Conservation (phyloP, 148 eudicot genomes). For the Vaccinium darrowii region DNA sequence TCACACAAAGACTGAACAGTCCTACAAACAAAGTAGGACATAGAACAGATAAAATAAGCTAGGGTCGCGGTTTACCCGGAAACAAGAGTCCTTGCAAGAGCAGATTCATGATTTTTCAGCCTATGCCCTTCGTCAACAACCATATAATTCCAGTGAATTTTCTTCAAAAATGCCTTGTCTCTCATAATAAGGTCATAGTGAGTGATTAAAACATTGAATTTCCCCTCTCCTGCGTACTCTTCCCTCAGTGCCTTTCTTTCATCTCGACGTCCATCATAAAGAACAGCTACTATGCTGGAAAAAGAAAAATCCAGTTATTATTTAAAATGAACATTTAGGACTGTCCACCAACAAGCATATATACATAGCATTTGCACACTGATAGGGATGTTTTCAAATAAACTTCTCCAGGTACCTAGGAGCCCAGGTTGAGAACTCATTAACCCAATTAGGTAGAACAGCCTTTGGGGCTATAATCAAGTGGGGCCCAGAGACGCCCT, state of each 20-base stretch:
- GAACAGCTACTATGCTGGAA: constrained; percentile 76
- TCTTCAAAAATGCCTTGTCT: constrained; percentile 85
- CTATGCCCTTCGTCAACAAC: constrained; percentile 97
- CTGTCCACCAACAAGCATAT: not conserved
- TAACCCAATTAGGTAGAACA: constrained; percentile 91
- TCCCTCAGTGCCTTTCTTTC: constrained; percentile 86
- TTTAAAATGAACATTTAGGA: not conserved
- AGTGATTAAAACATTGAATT: constrained; percentile 83
- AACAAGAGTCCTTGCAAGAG: constrained; percentile 85
- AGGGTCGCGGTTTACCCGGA: constrained; percentile 62
- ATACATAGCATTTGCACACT: not conserved
- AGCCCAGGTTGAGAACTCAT: constrained; percentile 85
- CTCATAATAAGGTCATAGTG: constrained; percentile 98
- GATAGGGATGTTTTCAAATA: not conserved
- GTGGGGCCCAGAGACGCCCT: constrained; percentile 91
- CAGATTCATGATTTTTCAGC: constrained; percentile 84
- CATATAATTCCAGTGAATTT: constrained; percentile 94
- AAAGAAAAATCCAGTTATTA: constrained; percentile 21
- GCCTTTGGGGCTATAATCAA: constrained; percentile 98
- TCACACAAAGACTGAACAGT: not conserved
- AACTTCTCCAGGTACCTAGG: constrained; percentile 57
- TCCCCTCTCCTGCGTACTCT: constrained; percentile 80
- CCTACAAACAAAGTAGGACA: not conserved
- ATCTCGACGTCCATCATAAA: constrained; percentile 84
- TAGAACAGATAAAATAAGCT: not conserved